phyloP scores from a whole-genome alignment of 108 stramenopile genomes.

The Cyclotella atomus region DNA sequence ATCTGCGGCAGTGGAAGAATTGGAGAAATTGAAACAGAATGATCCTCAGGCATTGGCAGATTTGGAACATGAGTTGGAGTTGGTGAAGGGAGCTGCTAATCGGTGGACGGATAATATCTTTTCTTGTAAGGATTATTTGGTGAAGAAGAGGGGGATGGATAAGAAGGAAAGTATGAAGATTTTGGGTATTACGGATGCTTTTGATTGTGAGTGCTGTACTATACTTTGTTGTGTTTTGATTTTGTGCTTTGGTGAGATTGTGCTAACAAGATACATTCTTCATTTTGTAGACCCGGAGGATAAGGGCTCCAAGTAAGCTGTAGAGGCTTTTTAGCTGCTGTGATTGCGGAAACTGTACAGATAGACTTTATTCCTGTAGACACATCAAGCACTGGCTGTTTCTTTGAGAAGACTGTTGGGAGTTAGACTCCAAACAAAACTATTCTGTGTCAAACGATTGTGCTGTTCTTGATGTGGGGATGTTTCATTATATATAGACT shows the following conservation, averaged over 20 bases:
- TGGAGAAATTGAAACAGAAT: slow-evolving; percentile 82
- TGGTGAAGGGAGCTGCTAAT: slow-evolving; percentile 79
- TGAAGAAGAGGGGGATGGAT: slow-evolving; percentile 91
- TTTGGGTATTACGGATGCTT: slow-evolving; percentile 67
- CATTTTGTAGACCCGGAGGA: slow-evolving; percentile 10
- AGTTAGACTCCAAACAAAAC: too few species aligned
- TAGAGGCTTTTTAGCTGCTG: too few species aligned
- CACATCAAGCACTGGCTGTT: too few species aligned
- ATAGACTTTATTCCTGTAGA: too few species aligned
- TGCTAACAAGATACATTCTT: neutral
- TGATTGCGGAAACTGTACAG: too few species aligned
- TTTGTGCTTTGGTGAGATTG: neutral
- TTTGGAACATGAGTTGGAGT: slow-evolving; percentile 69
- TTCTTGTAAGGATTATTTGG: slow-evolving; percentile 75
- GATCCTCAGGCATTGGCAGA: slow-evolving; percentile 89
- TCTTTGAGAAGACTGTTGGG: too few species aligned
- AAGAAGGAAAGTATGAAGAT: slow-evolving; percentile 79
- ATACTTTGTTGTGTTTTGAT: neutral
- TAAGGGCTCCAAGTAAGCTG: neutral
- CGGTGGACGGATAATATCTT: slow-evolving; percentile 96
- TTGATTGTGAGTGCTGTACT: slow-evolving; percentile 68
- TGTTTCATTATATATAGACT: too few species aligned
- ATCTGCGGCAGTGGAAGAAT: slow-evolving; percentile 43
- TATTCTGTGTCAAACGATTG: too few species aligned
- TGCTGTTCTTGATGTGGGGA: too few species aligned